Evolutionary conservation across 768 basidiomycete genomes (phyloP), one percentile per base, ranked within the genome.

Genomic region (Agrocybe pediades): DNA sequence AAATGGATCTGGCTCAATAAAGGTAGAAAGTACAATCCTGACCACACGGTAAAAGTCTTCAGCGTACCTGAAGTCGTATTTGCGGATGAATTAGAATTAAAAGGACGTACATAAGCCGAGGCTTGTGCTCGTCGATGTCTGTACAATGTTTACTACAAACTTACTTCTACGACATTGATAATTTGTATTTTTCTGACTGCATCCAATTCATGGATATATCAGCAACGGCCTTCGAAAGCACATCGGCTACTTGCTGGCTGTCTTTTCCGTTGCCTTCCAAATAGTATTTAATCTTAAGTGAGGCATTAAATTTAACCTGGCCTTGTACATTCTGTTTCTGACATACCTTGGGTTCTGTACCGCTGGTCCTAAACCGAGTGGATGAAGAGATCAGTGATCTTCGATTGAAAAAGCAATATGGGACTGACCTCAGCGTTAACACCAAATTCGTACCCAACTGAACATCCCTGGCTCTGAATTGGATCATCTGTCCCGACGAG

Each of bases 401-500:
- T 19, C 26, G 25, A 42, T 19, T 25, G 25, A 40, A 6, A 23
- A 13, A 20, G 19, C 17, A 20, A 11, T 19, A 13, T 26, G 19
- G 15, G 15, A 65, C 73, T 7, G 66, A 88, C 89, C 90, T 76
- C 29, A 82, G 79, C 0, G 93, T 95, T 46, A 94, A 71, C 1
- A 83, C 81, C 40, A 93, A 76, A 56, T 70, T 81, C 20, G 74
- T 76, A 4, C 69, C 79, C 24, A 71, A 68, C 8, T 45, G 60
- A 41, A 65, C 56, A 51, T 71, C 72, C 42, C 74, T 71, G 2
- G 84, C 88, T 48, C 84, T 73, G 66, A 95, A 88, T 58, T 89
- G 87, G 39, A 95, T 83, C 93, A 95, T 94, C 59, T 95, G 86
- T 6, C 91, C 86, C 0, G 85, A 86, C 17, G 91, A 90, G 27